A percentile compares a stretch with the other conserved stretches of the same genome.
phyloP scores from a whole-genome alignment of 805 yeast genomes.

The Candida caryicola region DNA sequence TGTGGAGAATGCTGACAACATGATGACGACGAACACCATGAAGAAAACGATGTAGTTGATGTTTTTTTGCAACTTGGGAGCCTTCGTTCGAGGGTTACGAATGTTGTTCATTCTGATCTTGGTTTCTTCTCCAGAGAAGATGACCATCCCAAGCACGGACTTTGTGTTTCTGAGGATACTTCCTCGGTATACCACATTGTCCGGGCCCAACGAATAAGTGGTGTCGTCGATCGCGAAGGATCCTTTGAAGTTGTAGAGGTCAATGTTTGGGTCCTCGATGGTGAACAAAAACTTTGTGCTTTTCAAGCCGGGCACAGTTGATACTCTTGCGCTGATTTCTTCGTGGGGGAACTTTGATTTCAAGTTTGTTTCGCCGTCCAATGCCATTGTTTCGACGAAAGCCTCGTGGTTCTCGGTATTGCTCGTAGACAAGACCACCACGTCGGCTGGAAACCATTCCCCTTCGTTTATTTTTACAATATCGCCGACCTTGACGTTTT shows the following conservation, averaged over 20 bases:
- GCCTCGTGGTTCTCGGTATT: slow-evolving; percentile 58
- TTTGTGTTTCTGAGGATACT: slow-evolving; percentile 83
- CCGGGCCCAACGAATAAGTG: slow-evolving; percentile 64
- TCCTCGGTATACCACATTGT: slow-evolving; percentile 88
- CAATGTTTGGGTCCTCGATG: slow-evolving; percentile 88
- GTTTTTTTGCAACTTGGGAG: slow-evolving; percentile 83
- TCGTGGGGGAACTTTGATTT: slow-evolving; percentile 70
- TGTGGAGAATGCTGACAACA: slow-evolving; percentile 74
- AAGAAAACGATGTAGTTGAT: slow-evolving; percentile 81
- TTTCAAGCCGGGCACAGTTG: slow-evolving; percentile 49
- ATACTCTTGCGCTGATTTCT: slow-evolving; percentile 53
- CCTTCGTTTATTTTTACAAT: slow-evolving; percentile 67
- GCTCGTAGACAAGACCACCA: slow-evolving; percentile 66
- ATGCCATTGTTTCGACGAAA: slow-evolving; percentile 91
- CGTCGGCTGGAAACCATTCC: slow-evolving; percentile 95
- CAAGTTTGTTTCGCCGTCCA: slow-evolving; percentile 95
- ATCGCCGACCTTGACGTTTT: slow-evolving; percentile 83
- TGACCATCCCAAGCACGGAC: slow-evolving; percentile 70
- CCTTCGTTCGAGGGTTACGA: slow-evolving; percentile 83
- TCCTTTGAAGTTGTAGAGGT: slow-evolving; percentile 90
- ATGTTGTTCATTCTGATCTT: slow-evolving; percentile 94
- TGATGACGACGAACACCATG: slow-evolving; percentile 80
- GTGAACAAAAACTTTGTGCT: slow-evolving; percentile 53
- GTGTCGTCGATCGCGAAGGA: slow-evolving; percentile 43
- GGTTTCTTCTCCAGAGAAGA: slow-evolving; percentile 94